phyloP scores from a whole-genome alignment of 805 yeast species.

The Candida schatavii region DNA sequence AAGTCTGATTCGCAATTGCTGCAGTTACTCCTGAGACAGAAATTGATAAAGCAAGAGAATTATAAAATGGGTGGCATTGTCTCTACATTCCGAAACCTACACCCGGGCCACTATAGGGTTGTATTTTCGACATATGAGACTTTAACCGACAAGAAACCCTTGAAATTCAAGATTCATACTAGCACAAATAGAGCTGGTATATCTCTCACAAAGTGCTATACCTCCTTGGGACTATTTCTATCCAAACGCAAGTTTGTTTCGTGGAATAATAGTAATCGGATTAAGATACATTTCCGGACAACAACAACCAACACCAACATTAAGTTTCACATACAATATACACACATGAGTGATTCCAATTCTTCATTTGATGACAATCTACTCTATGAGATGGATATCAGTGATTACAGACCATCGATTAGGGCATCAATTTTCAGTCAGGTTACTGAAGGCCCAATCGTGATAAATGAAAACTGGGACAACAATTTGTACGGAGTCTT shows the following conservation, averaged over 20 bases:
- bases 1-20: constrained; percentile 19
- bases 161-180: constrained; percentile 29
- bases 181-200: constrained; percentile 13
- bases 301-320: constrained; percentile 18
- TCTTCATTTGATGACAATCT: constrained; percentile 4
- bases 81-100: constrained; percentile 16
- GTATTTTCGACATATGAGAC: constrained; percentile 45
- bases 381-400: constrained; percentile 9
- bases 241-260: constrained; percentile 17
- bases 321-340: constrained; percentile 25
- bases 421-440: constrained; percentile 43
- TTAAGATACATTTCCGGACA: constrained; percentile 27
- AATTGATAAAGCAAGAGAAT: constrained; percentile 32
- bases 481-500: constrained; percentile 45
- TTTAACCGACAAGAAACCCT: constrained; percentile 16
- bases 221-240: constrained; percentile 35
- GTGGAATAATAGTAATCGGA: constrained; percentile 43
- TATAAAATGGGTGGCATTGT: constrained; percentile 24
- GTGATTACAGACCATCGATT: constrained; percentile 44
- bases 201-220: constrained; percentile 15
- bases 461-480: constrained; percentile 37
- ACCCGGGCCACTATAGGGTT: constrained; percentile 40
- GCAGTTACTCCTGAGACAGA: constrained; percentile 20
- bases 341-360: constrained; percentile 7
- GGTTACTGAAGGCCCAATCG: constrained; percentile 24